Base-by-base conservation (phyloP, 805 yeast genomes). In the Hanseniaspora pseudoguilliermondii region DNA sequence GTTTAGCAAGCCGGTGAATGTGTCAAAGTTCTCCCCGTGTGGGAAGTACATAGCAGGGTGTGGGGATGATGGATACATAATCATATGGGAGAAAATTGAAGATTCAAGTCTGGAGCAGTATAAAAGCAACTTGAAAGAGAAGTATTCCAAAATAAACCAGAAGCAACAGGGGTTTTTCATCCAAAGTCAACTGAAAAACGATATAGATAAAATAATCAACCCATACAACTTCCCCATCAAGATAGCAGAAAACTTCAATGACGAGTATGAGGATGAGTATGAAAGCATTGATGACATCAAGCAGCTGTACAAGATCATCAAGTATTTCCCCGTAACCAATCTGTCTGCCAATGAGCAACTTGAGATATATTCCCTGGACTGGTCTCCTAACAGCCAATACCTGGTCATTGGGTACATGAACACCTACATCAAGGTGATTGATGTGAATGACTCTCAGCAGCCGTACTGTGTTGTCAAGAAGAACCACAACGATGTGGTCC, bases 1-100 rank as follows among this genome's bases (percentile, higher is more conserved):
- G 62, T 98, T 93, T 66, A 86, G 93, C 2, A 96, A 89, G 66
- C 96, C 97, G 0, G 96, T 93, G 21, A 93, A 93, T 65, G 90
- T 81, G 36, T 95, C 87, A 5, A 71, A 96, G 52, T 93, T 90
- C 65, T 49, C 54, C 15, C 42, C 50, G 77, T 49, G 60, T 76
- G 7, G 71, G 15, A 52, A 44, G 40, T 52, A 44, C 32, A 52
- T 93, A 23, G 97, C 97, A 0, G 78, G 91, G 0, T 97, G 96
- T 0, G 95, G 97, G 3, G 99, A 93, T 65, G 98, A 93, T 67
- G 97, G 98, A 1, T 80, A 84, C 7, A 77, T 93, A 27, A 73
- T 90, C 60, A 69, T 93, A 38, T 93, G 98, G 98, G 55, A 52
- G 34, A 21, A 38, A 27, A 38, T 52, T 4, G 38, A 34, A 7